A percentile compares a stretch with the other conserved stretches of the same genome.
These are phyloP conservation scores for Blastobotrys aristatus DNA, from an alignment of 1,139 yeast species.

Conservation along the genomic window DNA sequence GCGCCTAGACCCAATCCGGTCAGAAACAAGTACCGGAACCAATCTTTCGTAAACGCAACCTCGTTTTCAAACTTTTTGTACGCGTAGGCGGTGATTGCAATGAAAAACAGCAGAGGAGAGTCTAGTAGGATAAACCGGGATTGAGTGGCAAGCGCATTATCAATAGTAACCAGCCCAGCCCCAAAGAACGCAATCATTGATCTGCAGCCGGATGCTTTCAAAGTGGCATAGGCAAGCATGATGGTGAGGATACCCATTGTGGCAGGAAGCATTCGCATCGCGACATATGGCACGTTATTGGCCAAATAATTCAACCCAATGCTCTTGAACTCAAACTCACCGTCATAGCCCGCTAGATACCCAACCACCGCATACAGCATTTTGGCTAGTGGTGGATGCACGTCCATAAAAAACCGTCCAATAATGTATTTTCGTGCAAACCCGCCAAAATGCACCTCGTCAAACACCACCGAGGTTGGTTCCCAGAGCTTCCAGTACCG, in stretches of 20 bases:
- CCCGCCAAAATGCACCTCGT: slow-evolving; percentile 78
- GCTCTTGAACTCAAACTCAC: slow-evolving; percentile 81
- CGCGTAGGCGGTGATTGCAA: slow-evolving; percentile 78
- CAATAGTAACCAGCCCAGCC: slow-evolving; percentile 63
- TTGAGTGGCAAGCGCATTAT: slow-evolving; percentile 82
- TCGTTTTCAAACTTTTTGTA: slow-evolving; percentile 78
- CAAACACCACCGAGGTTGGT: slow-evolving; percentile 86
- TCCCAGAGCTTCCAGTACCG: slow-evolving; percentile 57
- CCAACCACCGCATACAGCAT: slow-evolving; percentile 88
- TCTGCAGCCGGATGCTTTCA: slow-evolving; percentile 82
- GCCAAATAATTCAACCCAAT: slow-evolving; percentile 78
- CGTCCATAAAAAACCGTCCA: slow-evolving; percentile 83
- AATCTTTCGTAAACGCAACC: slow-evolving; percentile 59
- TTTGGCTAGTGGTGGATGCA: slow-evolving; percentile 98
- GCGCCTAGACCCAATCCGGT: slow-evolving; percentile 84
- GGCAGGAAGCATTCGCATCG: slow-evolving; percentile 87
- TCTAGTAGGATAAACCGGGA: slow-evolving; percentile 87
- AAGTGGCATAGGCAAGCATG: slow-evolving; percentile 68
- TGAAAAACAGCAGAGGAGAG: slow-evolving; percentile 85
- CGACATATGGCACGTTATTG: slow-evolving; percentile 76
- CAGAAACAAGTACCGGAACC: slow-evolving; percentile 67
- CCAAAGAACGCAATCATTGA: slow-evolving; percentile 68
- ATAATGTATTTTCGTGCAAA: slow-evolving; percentile 58
- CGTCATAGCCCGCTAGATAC: slow-evolving; percentile 82
- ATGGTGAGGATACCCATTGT: slow-evolving; percentile 76